Conservation (phyloP, 257 asterid genomes). For the Plectranthus barbatus region DNA sequence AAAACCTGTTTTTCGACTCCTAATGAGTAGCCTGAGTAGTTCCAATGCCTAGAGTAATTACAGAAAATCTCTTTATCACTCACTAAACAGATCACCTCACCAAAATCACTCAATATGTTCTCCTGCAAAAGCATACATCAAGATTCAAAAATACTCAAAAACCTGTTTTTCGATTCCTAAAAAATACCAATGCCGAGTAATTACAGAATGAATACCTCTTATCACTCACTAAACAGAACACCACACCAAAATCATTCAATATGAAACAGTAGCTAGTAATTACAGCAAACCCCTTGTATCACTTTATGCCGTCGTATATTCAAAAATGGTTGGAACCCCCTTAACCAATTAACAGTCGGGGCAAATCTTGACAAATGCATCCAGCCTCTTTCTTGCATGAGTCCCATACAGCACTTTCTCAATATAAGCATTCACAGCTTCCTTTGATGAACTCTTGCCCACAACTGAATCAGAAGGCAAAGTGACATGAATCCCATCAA, state of each 20-base stretch:
- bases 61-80: no score
- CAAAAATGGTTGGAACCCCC: constrained; percentile 1
- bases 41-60: no score
- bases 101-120: constrained; percentile 1
- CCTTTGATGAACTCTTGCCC: constrained; percentile 19
- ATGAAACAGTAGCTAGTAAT: constrained; percentile 12
- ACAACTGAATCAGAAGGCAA: constrained; percentile 24
- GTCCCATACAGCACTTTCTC: constrained; percentile 38
- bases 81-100: no score
- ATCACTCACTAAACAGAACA: background rate
- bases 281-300: background rate
- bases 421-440: constrained; percentile 40
- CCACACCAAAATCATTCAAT: background rate
- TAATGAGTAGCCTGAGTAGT: no score
- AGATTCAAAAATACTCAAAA: no score
- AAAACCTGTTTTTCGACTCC: no score
- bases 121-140: no score
- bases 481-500: constrained; percentile 47
- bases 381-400: constrained; percentile 31
- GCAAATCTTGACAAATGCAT: constrained; percentile 42
- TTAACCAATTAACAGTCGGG: constrained; percentile 9
- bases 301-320: constrained; percentile 2
- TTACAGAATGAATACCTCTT: no score
- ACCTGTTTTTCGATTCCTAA: no score
- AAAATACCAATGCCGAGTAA: no score